phyloP scores from a whole-genome alignment of 257 asterid genomes.

The Petrea volubilis region DNA sequence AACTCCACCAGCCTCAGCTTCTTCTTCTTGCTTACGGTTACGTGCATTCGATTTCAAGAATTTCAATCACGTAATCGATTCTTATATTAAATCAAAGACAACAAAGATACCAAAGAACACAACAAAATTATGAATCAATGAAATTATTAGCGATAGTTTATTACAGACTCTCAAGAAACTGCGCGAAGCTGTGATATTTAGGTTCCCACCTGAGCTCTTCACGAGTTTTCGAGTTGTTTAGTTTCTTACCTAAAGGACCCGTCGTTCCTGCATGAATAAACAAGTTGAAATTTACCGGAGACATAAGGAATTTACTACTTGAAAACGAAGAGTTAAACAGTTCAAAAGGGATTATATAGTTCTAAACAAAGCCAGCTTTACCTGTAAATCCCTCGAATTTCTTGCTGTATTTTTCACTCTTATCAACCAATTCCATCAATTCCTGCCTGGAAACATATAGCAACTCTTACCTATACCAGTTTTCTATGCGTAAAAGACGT shows the following conservation, averaged over 20 bases:
- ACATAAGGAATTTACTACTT: background rate
- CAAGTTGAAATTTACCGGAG: background rate
- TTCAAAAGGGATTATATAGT: background rate
- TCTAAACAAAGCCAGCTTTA: slow-evolving; percentile 5
- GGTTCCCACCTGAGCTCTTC: slow-evolving; percentile 74
- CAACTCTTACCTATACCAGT: background rate
- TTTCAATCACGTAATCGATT: background rate
- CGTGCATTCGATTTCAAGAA: background rate
- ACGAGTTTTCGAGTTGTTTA: slow-evolving; percentile 62
- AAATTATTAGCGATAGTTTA: background rate
- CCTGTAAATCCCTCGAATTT: slow-evolving; percentile 67
- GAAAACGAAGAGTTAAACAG: background rate
- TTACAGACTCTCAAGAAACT: slow-evolving; percentile 56
- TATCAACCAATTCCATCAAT: slow-evolving; percentile 58
- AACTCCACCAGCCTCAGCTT: background rate
- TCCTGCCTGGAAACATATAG: slow-evolving; percentile 47
- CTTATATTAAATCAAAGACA: background rate
- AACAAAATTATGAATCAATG: background rate
- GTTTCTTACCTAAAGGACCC: slow-evolving; percentile 66
- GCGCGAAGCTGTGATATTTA: slow-evolving; percentile 62
- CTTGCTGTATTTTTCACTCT: slow-evolving; percentile 59
- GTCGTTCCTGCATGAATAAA: slow-evolving; percentile 49
- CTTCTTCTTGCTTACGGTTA: background rate
- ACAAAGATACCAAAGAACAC: background rate
- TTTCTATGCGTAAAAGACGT: background rate